A percentile compares a stretch with the other conserved stretches of the same genome.
Evolutionary conservation across 371 early-diverging fungal species (phyloP).

Genomic region (Mucor ambiguus): DNA sequence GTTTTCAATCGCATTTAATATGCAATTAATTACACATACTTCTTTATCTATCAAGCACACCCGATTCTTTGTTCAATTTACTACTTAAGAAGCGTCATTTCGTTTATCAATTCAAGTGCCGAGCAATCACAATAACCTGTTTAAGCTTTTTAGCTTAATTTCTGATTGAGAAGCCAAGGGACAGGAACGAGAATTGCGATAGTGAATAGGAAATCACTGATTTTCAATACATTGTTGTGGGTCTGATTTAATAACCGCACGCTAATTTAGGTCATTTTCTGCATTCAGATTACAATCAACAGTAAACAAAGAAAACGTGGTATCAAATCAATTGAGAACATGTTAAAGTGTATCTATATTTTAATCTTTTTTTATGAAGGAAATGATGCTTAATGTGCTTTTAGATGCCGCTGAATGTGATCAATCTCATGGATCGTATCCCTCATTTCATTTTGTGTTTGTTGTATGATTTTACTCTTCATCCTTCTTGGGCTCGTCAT

Average conservation of each 20-base stretch:
- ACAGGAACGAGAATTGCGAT: constrained; percentile 1
- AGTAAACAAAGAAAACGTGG: neutral
- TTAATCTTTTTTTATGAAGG: neutral
- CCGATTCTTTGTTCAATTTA: neutral
- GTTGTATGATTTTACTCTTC: constrained; percentile 3
- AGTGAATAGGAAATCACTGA: neutral
- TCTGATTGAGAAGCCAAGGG: neutral
- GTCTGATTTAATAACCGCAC: neutral
- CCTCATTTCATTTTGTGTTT: constrained; percentile 1
- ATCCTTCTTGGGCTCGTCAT: constrained; percentile 8
- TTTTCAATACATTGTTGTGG: neutral
- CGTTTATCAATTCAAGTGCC: neutral
- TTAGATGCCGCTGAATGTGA: constrained; percentile 18
- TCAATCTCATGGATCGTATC: constrained; percentile 12
- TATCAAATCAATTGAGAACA: neutral
- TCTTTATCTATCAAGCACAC: neutral
- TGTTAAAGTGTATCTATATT: neutral
- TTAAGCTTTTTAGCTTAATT: constrained; percentile 1
- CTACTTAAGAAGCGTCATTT: neutral
- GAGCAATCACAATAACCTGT: neutral
- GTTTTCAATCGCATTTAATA: neutral
- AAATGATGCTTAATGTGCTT: neutral
- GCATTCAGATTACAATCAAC: constrained; percentile 2
- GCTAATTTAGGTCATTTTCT: constrained; percentile 1
- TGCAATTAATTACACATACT: neutral